Evolutionary conservation across 768 basidiomycete species (phyloP).

Genomic region (Harrya chromipes): DNA sequence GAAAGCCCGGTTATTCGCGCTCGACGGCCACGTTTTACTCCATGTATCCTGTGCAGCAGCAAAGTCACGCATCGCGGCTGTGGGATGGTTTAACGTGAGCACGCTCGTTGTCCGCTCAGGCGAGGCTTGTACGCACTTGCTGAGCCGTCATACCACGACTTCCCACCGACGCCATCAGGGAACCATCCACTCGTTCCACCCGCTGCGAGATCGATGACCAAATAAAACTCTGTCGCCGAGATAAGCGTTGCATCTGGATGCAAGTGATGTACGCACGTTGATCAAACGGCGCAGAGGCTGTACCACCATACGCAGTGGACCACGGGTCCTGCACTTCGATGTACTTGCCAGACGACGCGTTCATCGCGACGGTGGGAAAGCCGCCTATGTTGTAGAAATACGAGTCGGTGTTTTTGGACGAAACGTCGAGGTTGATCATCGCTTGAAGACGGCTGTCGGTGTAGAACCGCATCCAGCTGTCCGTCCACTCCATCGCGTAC

Average conservation of each 20-base stretch:
- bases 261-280: conserved; percentile 26
- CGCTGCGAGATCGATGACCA: conserved; percentile 76
- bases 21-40: conserved; percentile 72
- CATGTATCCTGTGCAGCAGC: conserved; percentile 58
- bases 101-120: conserved; percentile 13
- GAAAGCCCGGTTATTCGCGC: conserved; percentile 60
- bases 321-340: conserved; percentile 48
- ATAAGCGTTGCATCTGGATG: conserved; percentile 7
- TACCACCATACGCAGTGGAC: conserved; percentile 39
- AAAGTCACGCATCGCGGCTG: conserved; percentile 70
- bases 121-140: conserved; percentile 36
- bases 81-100: conserved; percentile 1
- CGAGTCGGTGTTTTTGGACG: conserved; percentile 39
- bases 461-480: conserved; percentile 51
- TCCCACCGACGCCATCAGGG: conserved; percentile 49
- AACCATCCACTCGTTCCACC: conserved; percentile 71
- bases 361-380: conserved; percentile 50
- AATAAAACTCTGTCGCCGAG: conserved; percentile 59
- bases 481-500: conserved; percentile 60
- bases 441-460: conserved; percentile 50
- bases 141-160: conserved; percentile 60
- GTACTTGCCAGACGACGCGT: conserved; percentile 36
- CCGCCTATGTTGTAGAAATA: conserved; percentile 51
- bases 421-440: conserved; percentile 49
- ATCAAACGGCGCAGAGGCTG: conserved; percentile 44